Percentiles rank a stretch among this genome's conserved stretches.
Conservation (phyloP, 306 rosid species). For the Acacia acuminata region DNA sequence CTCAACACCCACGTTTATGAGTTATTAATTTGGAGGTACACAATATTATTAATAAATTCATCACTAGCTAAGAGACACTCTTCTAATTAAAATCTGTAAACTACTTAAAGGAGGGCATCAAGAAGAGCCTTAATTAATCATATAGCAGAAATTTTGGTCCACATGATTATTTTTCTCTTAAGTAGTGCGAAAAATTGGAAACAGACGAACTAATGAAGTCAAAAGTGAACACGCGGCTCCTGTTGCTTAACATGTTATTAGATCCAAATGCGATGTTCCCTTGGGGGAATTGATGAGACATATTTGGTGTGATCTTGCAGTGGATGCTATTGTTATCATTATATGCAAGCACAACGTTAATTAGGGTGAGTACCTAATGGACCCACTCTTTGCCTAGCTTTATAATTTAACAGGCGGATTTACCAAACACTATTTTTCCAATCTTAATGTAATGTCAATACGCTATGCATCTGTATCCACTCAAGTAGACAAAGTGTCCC, state of each 20-base stretch:
- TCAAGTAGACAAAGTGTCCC: slow-evolving; percentile 61
- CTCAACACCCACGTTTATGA: not conserved
- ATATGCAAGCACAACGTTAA: slow-evolving; percentile 35
- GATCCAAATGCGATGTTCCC: slow-evolving; percentile 39
- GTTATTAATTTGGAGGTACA: not conserved
- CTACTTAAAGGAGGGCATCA: slow-evolving; percentile 9
- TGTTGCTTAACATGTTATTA: slow-evolving; percentile 15
- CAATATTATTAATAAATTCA: not conserved
- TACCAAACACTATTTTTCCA: slow-evolving; percentile 51
- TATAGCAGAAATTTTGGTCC: not conserved
- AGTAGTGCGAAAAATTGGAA: not conserved
- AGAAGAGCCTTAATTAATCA: not conserved
- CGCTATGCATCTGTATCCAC: slow-evolving; percentile 50
- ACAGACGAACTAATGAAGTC: slow-evolving; percentile 24
- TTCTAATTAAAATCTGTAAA: not conserved
- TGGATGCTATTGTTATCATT: slow-evolving; percentile 34
- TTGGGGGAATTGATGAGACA: slow-evolving; percentile 39
- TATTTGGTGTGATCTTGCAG: slow-evolving; percentile 1
- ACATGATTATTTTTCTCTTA: not conserved
- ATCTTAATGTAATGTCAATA: slow-evolving; percentile 29
- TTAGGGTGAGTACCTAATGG: slow-evolving; percentile 39
- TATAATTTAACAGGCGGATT: slow-evolving; percentile 48
- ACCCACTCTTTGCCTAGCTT: slow-evolving; percentile 42
- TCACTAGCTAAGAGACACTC: not conserved
- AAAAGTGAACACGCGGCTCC: slow-evolving; percentile 16